These are phyloP conservation scores for Emergomyces pasteurianus DNA, from an alignment of 2,329 filamentous ascomycete genomes.

Conservation along the genomic window DNA sequence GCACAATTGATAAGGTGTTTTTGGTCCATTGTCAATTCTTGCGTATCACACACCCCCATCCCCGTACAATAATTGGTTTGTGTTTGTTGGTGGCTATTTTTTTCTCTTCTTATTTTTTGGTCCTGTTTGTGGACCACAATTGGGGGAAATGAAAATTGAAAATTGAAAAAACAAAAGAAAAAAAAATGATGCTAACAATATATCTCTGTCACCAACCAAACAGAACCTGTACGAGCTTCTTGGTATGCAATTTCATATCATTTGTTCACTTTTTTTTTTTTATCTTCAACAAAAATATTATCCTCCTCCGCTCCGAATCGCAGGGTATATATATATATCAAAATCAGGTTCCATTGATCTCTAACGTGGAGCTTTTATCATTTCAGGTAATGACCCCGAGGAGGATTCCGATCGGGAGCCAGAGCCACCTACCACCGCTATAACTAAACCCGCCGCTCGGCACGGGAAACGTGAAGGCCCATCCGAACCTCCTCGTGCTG, in stretches of 20 bases:
- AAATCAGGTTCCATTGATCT: constrained; percentile 10
- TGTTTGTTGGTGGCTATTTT: too few relatives aligned
- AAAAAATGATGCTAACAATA: constrained; percentile 3
- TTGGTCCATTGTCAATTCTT: not conserved
- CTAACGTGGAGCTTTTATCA: constrained; percentile 12
- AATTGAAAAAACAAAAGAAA: constrained; percentile 12
- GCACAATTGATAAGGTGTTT: not conserved
- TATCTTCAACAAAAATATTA: constrained; percentile 4
- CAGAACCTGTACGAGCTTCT: constrained; percentile 98
- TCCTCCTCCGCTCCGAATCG: not conserved
- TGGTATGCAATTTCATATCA: constrained; percentile 49
- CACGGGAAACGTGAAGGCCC: constrained; percentile 79
- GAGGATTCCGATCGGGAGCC: constrained; percentile 62
- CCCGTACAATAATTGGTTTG: too few relatives aligned
- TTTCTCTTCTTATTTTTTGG: not conserved
- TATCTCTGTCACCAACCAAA: constrained; percentile 12
- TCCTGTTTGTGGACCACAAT: not conserved
- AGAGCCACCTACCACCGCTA: constrained; percentile 68
- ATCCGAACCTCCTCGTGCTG: constrained; percentile 35
- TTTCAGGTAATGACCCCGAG: constrained; percentile 56
- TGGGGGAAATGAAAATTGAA: too few relatives aligned
- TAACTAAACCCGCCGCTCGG: constrained; percentile 65
- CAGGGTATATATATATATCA: not conserved
- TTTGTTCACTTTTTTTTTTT: constrained; percentile 15
- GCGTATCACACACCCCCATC: not conserved